phyloP scores from a whole-genome alignment of 2,329 filamentous ascomycete genomes.

The Nemania diffusa region DNA sequence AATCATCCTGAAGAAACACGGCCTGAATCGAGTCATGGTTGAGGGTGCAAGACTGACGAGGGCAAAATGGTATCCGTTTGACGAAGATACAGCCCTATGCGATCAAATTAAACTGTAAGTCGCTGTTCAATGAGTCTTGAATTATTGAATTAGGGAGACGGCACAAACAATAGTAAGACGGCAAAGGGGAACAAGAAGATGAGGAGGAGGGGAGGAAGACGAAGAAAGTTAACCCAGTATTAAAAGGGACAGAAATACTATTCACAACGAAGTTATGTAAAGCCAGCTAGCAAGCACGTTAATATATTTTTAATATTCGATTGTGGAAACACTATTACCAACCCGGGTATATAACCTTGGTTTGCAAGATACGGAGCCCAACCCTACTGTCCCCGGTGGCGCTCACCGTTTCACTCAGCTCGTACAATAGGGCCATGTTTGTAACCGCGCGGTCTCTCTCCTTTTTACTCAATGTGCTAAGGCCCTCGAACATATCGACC shows the following conservation, averaged over 20 bases:
- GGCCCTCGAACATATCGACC: conserved; percentile 15
- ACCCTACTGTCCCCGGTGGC: neutral
- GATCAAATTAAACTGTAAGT: neutral
- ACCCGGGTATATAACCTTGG: too few species aligned
- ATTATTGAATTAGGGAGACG: neutral
- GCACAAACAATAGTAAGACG: neutral
- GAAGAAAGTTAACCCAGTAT: too few species aligned
- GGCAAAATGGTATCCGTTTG: neutral
- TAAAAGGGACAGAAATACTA: too few species aligned
- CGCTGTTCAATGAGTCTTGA: neutral
- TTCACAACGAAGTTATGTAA: too few species aligned
- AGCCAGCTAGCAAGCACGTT: too few species aligned
- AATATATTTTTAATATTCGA: too few species aligned
- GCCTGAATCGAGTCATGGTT: neutral
- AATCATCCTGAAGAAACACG: neutral
- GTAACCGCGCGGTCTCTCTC: conserved; percentile 24
- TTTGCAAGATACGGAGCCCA: too few species aligned
- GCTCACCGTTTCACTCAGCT: conserved; percentile 21
- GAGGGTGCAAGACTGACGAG: neutral
- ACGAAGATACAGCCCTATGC: neutral
- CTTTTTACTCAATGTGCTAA: conserved; percentile 21
- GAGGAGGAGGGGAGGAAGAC: too few species aligned
- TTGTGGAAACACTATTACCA: too few species aligned
- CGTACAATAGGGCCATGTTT: conserved; percentile 18
- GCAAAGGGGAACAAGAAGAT: too few species aligned